Evolutionary conservation across 371 early-diverging fungal species (phyloP), one percentile per base, ranked within the genome.

Genomic region (Funneliformis caledonium): DNA sequence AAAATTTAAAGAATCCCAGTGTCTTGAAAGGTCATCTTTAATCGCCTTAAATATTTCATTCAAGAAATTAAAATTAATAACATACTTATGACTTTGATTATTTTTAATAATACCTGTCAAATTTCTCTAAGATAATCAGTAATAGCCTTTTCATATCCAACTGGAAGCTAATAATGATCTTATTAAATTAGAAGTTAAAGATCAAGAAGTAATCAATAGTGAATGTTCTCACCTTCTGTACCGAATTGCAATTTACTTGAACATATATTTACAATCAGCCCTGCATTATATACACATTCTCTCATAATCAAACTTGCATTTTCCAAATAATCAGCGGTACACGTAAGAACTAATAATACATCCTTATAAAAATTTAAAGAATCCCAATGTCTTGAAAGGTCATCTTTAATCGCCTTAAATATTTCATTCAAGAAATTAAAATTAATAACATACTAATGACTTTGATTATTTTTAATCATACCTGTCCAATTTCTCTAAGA

Each of bases 121-220:
- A 78, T 65, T 48, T 78, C 47, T 43, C 31, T 16, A 65, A 78
- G 67, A 78, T 65, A 78, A 67, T 78, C 78, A 48, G 67, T 67
- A 10, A 78, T 78, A 26, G 78, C 67, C n/a, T 47, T 78, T 47
- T 65, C 50, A 45, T 31, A 67, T 78, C 48, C 11, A 78, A 62
- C n/a, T n/a, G n/a, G n/a, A n/a, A n/a, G n/a, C n/a, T 61, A 26
- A 26, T 26, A 26, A 26, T 26, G 26, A 26, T 26, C 26, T 0
- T 26, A 26, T 26, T 26, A 26, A 26, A 26, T 48, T 10, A 73
- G 14, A 48, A 48, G 1, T 11, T 50, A 50, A 16, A 14, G 2
- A 0, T 4, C 14, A 2, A 9, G 12, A 2, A 11, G 12, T n/a
- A 50, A 50, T 6, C 14, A 50, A 14, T 16, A 16, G 16, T 52